These are phyloP conservation scores for Flammula alnicola DNA, from an alignment of 1,284 basidiomycete genomes.

Conservation along the genomic window DNA sequence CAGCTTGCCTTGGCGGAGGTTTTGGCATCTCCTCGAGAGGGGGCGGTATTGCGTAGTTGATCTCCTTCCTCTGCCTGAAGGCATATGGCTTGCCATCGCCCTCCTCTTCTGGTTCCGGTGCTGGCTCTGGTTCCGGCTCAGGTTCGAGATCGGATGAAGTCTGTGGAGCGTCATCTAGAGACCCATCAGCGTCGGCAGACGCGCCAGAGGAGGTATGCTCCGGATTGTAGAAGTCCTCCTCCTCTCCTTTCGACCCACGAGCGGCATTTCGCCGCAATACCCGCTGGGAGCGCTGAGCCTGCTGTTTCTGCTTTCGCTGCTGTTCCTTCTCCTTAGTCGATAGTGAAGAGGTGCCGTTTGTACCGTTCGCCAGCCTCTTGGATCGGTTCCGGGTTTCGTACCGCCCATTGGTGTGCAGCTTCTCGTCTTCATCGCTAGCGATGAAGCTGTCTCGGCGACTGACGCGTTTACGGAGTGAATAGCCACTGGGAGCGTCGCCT, in stretches of 20 bases:
- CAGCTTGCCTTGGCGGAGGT: constrained; percentile 43
- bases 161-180: constrained; percentile 55
- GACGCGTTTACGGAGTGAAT: constrained; percentile 17
- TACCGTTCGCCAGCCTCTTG: constrained; percentile 12
- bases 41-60: constrained; percentile 80
- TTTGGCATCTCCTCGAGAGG: constrained; percentile 67
- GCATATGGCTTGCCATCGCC: constrained; percentile 66
- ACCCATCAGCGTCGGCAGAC: constrained; percentile 62
- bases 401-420: constrained; percentile 27
- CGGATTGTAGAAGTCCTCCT: constrained; percentile 59
- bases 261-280: constrained; percentile 29
- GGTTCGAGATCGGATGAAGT: constrained; percentile 51
- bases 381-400: constrained; percentile 38
- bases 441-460: constrained; percentile 40
- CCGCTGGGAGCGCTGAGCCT: constrained; percentile 27
- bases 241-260: constrained; percentile 18
- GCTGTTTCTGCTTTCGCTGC: constrained; percentile 19
- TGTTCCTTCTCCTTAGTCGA: constrained; percentile 25
- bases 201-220: constrained; percentile 46
- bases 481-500: constrained; percentile 28
- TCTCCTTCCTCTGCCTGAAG: constrained; percentile 63
- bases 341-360: no score
- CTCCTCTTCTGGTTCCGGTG: constrained; percentile 49
- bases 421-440: constrained; percentile 53
- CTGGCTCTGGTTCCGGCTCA: constrained; percentile 44